phyloP scores from a whole-genome alignment of 1,284 basidiomycete genomes.

The Jaminaea rosea region DNA sequence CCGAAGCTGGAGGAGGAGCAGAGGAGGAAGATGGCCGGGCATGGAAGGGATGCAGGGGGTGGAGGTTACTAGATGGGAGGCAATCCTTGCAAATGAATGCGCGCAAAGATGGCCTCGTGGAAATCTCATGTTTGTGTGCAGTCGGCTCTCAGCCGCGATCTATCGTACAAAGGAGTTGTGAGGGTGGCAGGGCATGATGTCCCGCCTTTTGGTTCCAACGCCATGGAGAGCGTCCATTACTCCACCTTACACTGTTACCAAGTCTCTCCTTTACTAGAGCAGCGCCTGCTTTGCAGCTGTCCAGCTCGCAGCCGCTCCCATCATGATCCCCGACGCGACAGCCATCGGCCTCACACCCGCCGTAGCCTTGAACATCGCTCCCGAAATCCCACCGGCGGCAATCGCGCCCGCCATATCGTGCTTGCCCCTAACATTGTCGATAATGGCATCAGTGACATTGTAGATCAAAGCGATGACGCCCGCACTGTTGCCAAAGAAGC shows the following conservation, averaged over 20 bases:
- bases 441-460: conserved; percentile 88
- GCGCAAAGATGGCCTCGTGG: no score
- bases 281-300: conserved; percentile 73
- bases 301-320: conserved; percentile 79
- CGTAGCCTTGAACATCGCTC: conserved; percentile 86
- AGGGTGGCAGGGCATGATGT: no score
- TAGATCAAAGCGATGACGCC: conserved; percentile 97
- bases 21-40: conserved; percentile 69
- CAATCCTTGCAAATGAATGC: no score
- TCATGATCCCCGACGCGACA: conserved; percentile 78
- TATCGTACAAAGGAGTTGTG: no score
- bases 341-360: conserved; percentile 82
- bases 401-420: conserved; percentile 87
- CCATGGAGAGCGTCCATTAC: no score
- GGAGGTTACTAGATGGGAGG: not conserved
- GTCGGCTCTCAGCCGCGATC: no score
- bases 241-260: no score
- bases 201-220: no score
- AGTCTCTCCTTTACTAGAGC: no score
- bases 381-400: conserved; percentile 81
- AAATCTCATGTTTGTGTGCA: no score
- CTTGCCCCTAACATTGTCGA: conserved; percentile 77
- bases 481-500: conserved; percentile 95
- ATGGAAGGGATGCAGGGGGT: not conserved
- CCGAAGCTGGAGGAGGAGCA: conserved; percentile 93